phyloP scores from a whole-genome alignment of 208 protist genomes.

The Leishmania martiniquensis region DNA sequence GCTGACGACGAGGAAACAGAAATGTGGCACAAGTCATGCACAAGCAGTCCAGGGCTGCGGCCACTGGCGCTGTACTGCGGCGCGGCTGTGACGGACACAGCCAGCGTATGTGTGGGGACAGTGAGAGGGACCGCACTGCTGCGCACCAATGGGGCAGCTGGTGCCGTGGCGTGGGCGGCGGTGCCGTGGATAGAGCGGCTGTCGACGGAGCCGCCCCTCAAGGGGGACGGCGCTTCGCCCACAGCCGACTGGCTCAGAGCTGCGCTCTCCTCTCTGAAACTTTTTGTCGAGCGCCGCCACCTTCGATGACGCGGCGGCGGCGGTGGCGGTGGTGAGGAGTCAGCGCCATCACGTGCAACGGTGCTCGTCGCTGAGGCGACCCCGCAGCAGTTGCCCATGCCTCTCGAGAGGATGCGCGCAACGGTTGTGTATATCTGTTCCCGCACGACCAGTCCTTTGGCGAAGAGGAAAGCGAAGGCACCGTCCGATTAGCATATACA shows the following conservation, averaged over 20 bases:
- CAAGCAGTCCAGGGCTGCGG: background rate
- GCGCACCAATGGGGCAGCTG: background rate
- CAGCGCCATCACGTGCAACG: background rate
- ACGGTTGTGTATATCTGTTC: background rate
- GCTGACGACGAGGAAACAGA: slow-evolving; percentile 18
- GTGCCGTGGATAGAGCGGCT: background rate
- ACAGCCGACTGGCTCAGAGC: background rate
- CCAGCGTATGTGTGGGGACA: background rate
- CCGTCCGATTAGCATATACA: too few species aligned
- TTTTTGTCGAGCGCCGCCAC: background rate
- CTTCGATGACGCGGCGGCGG: background rate
- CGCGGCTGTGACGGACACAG: background rate
- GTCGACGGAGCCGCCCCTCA: background rate
- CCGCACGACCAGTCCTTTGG: background rate
- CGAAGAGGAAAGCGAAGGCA: background rate
- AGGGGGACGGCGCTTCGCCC: too few species aligned
- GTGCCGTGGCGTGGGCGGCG: background rate
- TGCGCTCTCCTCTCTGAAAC: background rate
- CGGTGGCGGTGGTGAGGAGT: background rate
- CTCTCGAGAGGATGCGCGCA: background rate
- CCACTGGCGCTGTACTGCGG: background rate
- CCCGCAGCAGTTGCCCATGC: slow-evolving; percentile 30
- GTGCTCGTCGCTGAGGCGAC: background rate
- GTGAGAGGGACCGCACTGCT: background rate
- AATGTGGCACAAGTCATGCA: slow-evolving; percentile 24